Percentiles rank a stretch among this genome's conserved stretches.
Evolutionary conservation across 2,329 filamentous ascomycete species (phyloP).

Genomic region (Sporothrix globosa): DNA sequence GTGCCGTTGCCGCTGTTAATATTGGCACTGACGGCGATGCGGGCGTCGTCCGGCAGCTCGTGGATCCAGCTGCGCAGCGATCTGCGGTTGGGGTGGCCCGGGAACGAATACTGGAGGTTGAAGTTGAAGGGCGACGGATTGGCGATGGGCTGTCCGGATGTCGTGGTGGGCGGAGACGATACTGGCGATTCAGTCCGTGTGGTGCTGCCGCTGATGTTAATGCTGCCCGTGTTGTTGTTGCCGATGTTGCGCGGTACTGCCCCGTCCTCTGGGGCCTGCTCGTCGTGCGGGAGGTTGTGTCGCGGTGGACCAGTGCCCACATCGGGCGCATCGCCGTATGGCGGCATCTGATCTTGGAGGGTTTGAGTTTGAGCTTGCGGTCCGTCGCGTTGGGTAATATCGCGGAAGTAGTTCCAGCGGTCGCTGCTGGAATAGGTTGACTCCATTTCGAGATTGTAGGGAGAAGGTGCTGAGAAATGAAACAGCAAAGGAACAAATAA

Average conservation of each 20-base stretch:
- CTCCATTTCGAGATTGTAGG: not conserved
- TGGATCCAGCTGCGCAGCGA: constrained; percentile 26
- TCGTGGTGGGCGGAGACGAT: not conserved
- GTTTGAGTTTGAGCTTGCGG: not conserved
- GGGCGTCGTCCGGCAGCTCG: constrained; percentile 23
- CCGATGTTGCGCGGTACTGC: not conserved
- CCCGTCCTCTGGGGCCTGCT: not conserved
- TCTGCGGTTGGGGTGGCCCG: not conserved
- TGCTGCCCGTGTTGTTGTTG: constrained; percentile 1
- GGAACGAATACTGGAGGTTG: constrained; percentile 4
- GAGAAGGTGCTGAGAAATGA: not conserved
- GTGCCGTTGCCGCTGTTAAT: not conserved
- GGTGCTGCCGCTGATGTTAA: not conserved
- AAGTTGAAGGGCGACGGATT: constrained; percentile 15
- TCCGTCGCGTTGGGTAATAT: not conserved
- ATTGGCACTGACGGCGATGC: not conserved
- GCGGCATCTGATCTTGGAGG: not conserved
- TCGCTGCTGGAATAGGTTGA: not conserved
- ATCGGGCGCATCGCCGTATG: constrained; percentile 1
- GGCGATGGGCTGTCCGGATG: not conserved
- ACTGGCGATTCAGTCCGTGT: not conserved
- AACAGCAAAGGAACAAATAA: not conserved
- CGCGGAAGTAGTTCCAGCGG: constrained; percentile 25
- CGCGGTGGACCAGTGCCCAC: not conserved
- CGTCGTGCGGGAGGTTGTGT: not conserved